A percentile compares a stretch with the other conserved stretches of the same genome.
Conservation (phyloP, 257 asterid species). For the Scutellaria baicalensis region DNA sequence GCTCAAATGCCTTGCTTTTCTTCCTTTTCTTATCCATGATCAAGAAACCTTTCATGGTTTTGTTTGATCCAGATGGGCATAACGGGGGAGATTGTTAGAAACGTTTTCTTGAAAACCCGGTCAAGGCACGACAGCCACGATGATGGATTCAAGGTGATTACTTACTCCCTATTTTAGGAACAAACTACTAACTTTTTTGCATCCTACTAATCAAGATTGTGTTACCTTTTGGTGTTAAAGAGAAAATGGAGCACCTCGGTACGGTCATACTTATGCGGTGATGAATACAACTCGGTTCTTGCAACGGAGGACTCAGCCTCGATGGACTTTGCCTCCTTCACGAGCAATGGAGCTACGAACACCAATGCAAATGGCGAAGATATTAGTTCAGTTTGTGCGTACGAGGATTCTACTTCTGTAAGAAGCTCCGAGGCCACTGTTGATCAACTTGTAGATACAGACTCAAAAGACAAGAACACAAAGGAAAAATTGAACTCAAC, state of each 20-base stretch:
- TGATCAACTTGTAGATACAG: slow-evolving; percentile 25
- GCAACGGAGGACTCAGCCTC: slow-evolving; percentile 30
- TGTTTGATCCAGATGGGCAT: slow-evolving; percentile 29
- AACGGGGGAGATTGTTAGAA: slow-evolving; percentile 37
- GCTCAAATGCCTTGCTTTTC: not conserved
- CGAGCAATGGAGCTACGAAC: slow-evolving; percentile 16
- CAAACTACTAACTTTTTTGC: no score
- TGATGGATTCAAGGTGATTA: no score
- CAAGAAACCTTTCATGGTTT: slow-evolving; percentile 11
- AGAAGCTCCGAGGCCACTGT: slow-evolving; percentile 49
- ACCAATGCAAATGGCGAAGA: not conserved
- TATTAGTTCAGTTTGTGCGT: slow-evolving; percentile 16
- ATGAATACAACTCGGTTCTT: slow-evolving; percentile 25
- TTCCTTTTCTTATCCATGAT: not conserved
- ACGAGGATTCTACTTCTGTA: slow-evolving; percentile 19
- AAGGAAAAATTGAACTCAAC: slow-evolving; percentile 29
- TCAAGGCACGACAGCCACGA: slow-evolving; percentile 12
- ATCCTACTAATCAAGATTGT: no score
- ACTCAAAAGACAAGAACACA: not conserved
- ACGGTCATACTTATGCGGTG: slow-evolving; percentile 48
- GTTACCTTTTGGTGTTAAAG: not conserved
- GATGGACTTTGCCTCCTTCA: slow-evolving; percentile 21
- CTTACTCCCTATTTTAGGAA: no score
- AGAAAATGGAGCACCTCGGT: slow-evolving; percentile 42
- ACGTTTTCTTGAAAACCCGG: slow-evolving; percentile 36